These are phyloP conservation scores for Coemansia sp. DNA, from an alignment of 192 early-diverging fungal species.

Conservation along the genomic window DNA sequence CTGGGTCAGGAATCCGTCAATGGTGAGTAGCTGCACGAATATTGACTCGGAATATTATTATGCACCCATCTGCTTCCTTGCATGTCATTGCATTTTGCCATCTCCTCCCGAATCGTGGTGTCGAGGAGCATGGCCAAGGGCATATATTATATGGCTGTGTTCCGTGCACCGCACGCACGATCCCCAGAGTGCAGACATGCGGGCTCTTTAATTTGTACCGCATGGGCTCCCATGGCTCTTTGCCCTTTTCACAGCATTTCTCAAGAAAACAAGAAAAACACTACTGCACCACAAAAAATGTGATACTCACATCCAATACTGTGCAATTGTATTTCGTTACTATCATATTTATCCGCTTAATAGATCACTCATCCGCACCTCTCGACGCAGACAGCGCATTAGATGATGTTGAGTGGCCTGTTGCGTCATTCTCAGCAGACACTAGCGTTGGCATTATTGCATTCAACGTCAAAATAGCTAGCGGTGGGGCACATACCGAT, in stretches of 20 bases:
- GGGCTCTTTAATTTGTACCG: not conserved
- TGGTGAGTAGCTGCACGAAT: not conserved
- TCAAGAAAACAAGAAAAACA: too few relatives aligned
- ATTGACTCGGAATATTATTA: not conserved
- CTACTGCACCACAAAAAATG: not conserved
- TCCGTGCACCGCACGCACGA: not conserved
- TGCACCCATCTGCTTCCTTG: not conserved
- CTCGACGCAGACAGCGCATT: not conserved
- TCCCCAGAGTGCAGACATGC: not conserved
- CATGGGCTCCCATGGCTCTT: not conserved
- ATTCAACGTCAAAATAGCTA: conserved; percentile 1
- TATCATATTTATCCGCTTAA: not conserved
- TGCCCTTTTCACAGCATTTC: not conserved
- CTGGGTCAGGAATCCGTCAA: not conserved
- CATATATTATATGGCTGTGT: not conserved
- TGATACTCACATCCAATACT: not conserved
- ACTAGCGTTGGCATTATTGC: not conserved
- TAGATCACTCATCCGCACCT: not conserved
- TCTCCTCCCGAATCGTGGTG: not conserved
- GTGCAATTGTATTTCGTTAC: not conserved
- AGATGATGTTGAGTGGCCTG: not conserved
- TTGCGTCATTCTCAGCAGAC: not conserved
- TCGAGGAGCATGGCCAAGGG: not conserved
- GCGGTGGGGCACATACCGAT: conserved; percentile 1
- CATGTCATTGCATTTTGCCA: not conserved